These are phyloP conservation scores for Patellaria atrata DNA, from an alignment of 495 filamentous ascomycete genomes.

Conservation along the genomic window DNA sequence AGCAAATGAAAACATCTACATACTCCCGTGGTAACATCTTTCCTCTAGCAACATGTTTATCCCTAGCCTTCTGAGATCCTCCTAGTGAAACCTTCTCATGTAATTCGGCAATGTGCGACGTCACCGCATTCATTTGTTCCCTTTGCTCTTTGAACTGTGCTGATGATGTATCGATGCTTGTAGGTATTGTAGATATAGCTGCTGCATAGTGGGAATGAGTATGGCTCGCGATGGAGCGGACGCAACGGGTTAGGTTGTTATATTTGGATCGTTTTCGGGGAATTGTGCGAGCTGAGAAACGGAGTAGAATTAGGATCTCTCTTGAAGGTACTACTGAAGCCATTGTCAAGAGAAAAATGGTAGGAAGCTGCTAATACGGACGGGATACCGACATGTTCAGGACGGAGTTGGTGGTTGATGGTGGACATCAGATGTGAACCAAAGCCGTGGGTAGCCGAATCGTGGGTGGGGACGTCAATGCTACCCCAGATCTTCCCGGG, in stretches of 20 bases:
- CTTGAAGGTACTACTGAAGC: slow-evolving; percentile 7
- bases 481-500: too few species aligned
- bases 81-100: slow-evolving; percentile 59
- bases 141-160: slow-evolving; percentile 72
- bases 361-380: too few species aligned
- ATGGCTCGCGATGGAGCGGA: slow-evolving; percentile 28
- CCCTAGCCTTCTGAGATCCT: slow-evolving; percentile 66
- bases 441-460: too few species aligned
- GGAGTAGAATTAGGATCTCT: slow-evolving; percentile 8
- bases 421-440: too few species aligned
- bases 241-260: slow-evolving; percentile 1
- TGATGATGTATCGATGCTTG: slow-evolving; percentile 60
- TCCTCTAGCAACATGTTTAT: slow-evolving; percentile 75
- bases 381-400: too few species aligned
- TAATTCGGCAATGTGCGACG: slow-evolving; percentile 47
- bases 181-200: slow-evolving; percentile 65
- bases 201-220: slow-evolving; percentile 34
- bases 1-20: background rate
- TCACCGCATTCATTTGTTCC: slow-evolving; percentile 58
- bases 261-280: slow-evolving; percentile 4
- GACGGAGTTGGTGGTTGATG: too few species aligned
- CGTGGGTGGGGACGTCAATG: too few species aligned
- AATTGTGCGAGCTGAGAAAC: slow-evolving; percentile 1
- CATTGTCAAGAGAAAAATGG: slow-evolving; percentile 11
- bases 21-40: slow-evolving; percentile 90